A percentile compares a stretch with the other conserved stretches of the same genome.
Evolutionary conservation across 805 yeast genomes (phyloP).

Genomic region (Kuraishia cidri): DNA sequence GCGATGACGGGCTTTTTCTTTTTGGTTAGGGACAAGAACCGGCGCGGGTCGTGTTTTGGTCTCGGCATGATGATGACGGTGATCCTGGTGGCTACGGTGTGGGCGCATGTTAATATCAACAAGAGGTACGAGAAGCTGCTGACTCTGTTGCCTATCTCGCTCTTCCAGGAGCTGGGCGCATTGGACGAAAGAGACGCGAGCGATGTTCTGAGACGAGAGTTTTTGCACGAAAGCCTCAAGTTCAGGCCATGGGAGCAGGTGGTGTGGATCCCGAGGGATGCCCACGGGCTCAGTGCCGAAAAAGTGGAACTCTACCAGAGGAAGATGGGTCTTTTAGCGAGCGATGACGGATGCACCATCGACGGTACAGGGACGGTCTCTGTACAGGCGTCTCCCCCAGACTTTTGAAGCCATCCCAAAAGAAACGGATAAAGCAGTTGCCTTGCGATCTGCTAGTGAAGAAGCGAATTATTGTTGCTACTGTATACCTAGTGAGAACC

Average conservation of each 20-base stretch:
- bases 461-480: too few relatives aligned
- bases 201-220: slow-evolving; percentile 7
- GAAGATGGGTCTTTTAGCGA: slow-evolving; percentile 10
- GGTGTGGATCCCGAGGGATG: slow-evolving; percentile 22
- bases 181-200: slow-evolving; percentile 2
- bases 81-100: slow-evolving; percentile 42
- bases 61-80: slow-evolving; percentile 35
- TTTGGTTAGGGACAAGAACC: slow-evolving; percentile 42
- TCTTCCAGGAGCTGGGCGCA: slow-evolving; percentile 5
- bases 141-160: slow-evolving; percentile 26
- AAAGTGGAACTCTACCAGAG: slow-evolving; percentile 14
- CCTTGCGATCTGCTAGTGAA: too few relatives aligned
- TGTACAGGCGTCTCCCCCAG: too few relatives aligned
- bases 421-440: too few relatives aligned
- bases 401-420: too few relatives aligned
- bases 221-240: slow-evolving; percentile 13
- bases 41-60: slow-evolving; percentile 39
- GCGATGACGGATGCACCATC: slow-evolving; percentile 10
- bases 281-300: slow-evolving; percentile 16
- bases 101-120: slow-evolving; percentile 46
- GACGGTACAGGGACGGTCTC: too few relatives aligned
- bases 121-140: slow-evolving; percentile 26
- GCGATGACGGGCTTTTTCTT: slow-evolving; percentile 73
- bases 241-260: slow-evolving; percentile 11
- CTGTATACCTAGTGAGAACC: too few relatives aligned